Evolutionary conservation across 2,329 filamentous ascomycete species (phyloP).

Genomic region (Rasamsonia emersonii): DNA sequence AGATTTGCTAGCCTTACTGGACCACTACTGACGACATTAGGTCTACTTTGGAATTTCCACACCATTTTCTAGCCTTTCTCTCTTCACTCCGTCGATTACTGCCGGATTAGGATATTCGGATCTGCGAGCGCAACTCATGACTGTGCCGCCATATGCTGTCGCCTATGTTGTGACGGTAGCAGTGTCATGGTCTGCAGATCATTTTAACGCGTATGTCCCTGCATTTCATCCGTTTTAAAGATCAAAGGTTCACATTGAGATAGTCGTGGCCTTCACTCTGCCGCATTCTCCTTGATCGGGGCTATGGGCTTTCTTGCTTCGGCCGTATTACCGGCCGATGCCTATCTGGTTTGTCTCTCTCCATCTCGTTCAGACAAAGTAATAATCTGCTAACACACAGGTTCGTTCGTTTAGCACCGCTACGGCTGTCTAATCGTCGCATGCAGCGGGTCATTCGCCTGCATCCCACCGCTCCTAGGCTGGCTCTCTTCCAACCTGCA

Average conservation of each 20-base stretch:
- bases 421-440: conserved; percentile 64
- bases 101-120: conserved; percentile 47
- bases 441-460: conserved; percentile 57
- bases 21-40: conserved; percentile 15
- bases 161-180: conserved; percentile 47
- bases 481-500: conserved; percentile 62
- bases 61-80: conserved; percentile 51
- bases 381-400: not conserved
- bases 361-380: not conserved
- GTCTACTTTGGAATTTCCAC: conserved; percentile 45
- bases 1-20: conserved; percentile 4
- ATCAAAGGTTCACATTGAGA: not conserved
- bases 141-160: conserved; percentile 56
- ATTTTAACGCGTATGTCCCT: conserved; percentile 24
- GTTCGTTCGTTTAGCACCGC: conserved; percentile 32
- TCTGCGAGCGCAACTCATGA: conserved; percentile 56
- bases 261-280: conserved; percentile 44
- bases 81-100: conserved; percentile 58
- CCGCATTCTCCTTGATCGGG: conserved; percentile 42
- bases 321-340: conserved; percentile 52
- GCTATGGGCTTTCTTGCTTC: conserved; percentile 54
- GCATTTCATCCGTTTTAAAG: not conserved
- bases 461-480: conserved; percentile 61
- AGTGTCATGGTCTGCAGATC: conserved; percentile 55
- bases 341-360: conserved; percentile 38